phyloP scores from a whole-genome alignment of 2,329 filamentous ascomycete genomes.

The Ambrosiella beaveri region DNA sequence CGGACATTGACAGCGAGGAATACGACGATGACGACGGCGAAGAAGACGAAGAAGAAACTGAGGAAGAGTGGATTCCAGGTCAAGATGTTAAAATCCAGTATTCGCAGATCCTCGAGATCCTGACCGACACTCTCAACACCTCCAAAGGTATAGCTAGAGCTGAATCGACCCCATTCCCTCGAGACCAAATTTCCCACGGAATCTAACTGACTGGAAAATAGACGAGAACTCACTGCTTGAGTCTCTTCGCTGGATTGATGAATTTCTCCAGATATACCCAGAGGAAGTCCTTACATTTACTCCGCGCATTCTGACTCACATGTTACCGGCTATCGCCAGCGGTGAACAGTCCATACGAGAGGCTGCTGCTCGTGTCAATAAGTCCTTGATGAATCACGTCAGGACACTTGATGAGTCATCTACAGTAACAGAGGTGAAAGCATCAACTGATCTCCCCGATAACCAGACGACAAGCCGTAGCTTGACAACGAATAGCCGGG shows the following conservation, averaged over 20 bases:
- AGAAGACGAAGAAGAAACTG: conserved; percentile 43
- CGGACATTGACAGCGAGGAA: conserved; percentile 40
- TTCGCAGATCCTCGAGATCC: conserved; percentile 74
- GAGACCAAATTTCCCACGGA: conserved; percentile 1
- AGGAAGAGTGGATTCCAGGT: conserved; percentile 92
- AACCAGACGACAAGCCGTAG: background rate
- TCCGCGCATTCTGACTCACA: conserved; percentile 75
- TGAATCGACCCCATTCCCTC: background rate
- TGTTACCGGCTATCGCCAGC: conserved; percentile 86
- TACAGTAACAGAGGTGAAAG: no score
- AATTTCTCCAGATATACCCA: conserved; percentile 90
- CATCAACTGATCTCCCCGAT: conserved; percentile 19
- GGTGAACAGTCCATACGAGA: conserved; percentile 76
- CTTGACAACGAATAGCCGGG: background rate
- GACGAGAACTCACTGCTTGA: conserved; percentile 88
- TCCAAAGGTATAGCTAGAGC: conserved; percentile 42
- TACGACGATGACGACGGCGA: conserved; percentile 39
- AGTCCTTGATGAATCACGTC: conserved; percentile 82
- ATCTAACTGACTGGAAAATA: conserved; percentile 19
- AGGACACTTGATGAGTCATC: conserved; percentile 62
- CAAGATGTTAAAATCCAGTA: conserved; percentile 95
- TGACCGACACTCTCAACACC: conserved; percentile 76
- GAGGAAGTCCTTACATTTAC: conserved; percentile 94
- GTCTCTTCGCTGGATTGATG: conserved; percentile 84
- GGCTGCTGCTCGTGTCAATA: conserved; percentile 78